Evolutionary conservation across 1,284 basidiomycete species (phyloP).

Genomic region (Cryptococcus sp.): DNA sequence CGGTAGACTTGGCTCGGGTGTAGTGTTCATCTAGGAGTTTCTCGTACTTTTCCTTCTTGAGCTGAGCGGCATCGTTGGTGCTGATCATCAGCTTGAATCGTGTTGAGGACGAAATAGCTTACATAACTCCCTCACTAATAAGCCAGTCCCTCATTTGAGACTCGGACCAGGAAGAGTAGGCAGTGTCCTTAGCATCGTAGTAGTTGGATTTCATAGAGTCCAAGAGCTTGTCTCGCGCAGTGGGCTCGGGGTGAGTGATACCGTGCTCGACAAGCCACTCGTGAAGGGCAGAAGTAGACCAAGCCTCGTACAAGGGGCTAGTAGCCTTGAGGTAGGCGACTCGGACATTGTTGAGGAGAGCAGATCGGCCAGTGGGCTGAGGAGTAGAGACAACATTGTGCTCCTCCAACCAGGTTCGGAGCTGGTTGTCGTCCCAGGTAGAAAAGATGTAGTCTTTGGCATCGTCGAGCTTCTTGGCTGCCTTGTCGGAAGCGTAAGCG

Average conservation of each 20-base stretch:
- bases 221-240: conserved; percentile 65
- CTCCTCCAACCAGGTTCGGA: conserved; percentile 62
- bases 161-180: conserved; percentile 64
- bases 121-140: conserved; percentile 48
- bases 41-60: conserved; percentile 68
- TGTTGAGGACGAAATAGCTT: conserved; percentile 26
- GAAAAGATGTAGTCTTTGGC: conserved; percentile 82
- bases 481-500: conserved; percentile 53
- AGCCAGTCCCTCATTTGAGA: conserved; percentile 49
- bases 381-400: conserved; percentile 68
- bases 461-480: conserved; percentile 57
- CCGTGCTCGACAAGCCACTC: conserved; percentile 78
- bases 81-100: conserved; percentile 21
- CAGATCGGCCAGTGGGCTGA: conserved; percentile 59
- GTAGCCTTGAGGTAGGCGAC: conserved; percentile 61
- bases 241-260: conserved; percentile 59
- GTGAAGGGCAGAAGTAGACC: conserved; percentile 80
- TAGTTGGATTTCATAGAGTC: conserved; percentile 74
- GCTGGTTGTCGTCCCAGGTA: conserved; percentile 73
- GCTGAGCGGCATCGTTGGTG: conserved; percentile 57
- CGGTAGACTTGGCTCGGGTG: conserved; percentile 59
- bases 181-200: conserved; percentile 59
- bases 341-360: conserved; percentile 64
- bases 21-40: conserved; percentile 75
- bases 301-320: conserved; percentile 70